These are phyloP conservation scores for Cucumis melo DNA, from an alignment of 306 rosid species.

Conservation along the genomic window DNA sequence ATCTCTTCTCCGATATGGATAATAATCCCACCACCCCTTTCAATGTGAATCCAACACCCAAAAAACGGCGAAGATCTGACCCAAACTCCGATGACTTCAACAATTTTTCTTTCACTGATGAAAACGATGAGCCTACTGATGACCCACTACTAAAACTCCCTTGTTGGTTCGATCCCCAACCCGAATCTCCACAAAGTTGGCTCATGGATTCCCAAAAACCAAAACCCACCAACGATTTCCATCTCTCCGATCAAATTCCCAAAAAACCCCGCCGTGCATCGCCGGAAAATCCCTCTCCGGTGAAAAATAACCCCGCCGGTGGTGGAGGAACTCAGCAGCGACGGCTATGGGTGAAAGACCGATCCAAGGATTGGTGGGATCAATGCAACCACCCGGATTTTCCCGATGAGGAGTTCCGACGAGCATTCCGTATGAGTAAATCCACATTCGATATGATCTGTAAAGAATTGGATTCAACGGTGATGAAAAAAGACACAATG, in stretches of 20 bases:
- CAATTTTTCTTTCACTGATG: neutral
- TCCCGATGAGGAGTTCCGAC: slow-evolving; percentile 65
- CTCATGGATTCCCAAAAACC: neutral
- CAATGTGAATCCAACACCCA: neutral
- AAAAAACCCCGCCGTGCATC: neutral
- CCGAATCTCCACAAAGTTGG: neutral
- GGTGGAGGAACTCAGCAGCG: slow-evolving; percentile 24
- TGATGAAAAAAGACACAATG: slow-evolving; percentile 70
- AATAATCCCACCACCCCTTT: neutral
- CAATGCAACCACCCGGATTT: slow-evolving; percentile 65
- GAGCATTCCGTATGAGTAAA: slow-evolving; percentile 74
- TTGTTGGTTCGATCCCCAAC: neutral
- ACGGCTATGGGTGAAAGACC: slow-evolving; percentile 83
- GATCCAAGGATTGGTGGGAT: slow-evolving; percentile 98
- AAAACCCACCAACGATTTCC: neutral
- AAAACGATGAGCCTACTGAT: neutral
- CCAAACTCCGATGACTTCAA: neutral
- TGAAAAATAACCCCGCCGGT: neutral
- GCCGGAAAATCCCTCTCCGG: neutral
- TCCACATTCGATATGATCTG: slow-evolving; percentile 69
- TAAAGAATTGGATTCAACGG: slow-evolving; percentile 60
- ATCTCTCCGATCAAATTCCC: neutral
- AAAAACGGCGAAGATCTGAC: neutral
- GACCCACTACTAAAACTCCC: neutral
- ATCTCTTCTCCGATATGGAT: neutral